Conservation (phyloP, 1,284 basidiomycete genomes). For the Moniliella sp. region DNA sequence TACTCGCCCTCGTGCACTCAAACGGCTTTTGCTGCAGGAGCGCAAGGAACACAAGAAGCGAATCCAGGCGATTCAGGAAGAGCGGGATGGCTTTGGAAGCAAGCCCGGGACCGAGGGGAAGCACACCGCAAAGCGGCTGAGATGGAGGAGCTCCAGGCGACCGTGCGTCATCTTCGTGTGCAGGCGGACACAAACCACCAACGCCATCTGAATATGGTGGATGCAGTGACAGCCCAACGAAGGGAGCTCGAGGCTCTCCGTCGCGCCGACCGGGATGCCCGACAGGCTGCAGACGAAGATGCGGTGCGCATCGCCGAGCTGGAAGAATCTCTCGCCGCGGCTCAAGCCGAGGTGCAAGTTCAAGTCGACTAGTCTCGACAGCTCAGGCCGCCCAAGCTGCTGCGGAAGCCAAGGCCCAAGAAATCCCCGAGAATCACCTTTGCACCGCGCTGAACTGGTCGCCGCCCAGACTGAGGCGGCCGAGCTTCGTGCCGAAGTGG, state of each 20-base stretch:
- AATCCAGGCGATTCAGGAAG: too few relatives aligned
- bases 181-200: constrained; percentile 16
- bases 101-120: too few relatives aligned
- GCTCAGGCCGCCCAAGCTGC: too few relatives aligned
- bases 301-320: constrained; percentile 15
- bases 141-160: constrained; percentile 1
- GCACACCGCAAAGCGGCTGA: not conserved
- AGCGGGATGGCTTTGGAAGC: too few relatives aligned
- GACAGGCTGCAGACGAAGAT: constrained; percentile 14
- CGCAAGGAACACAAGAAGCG: too few relatives aligned
- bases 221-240: constrained; percentile 17
- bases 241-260: constrained; percentile 14
- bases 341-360: constrained; percentile 20
- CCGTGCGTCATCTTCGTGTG: not conserved
- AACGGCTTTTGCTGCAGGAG: too few relatives aligned
- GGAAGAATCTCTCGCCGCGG: constrained; percentile 12
- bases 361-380: constrained; percentile 16
- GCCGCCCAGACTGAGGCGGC: too few relatives aligned
- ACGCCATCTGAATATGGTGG: constrained; percentile 19
- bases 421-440: too few relatives aligned
- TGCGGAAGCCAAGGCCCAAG: too few relatives aligned
- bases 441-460: too few relatives aligned
- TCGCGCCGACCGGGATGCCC: constrained; percentile 9
- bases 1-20: too few relatives aligned
- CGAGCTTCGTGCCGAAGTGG: too few relatives aligned